Conservation (phyloP, 148 eudicot genomes). For the Camellia granthamiana region DNA sequence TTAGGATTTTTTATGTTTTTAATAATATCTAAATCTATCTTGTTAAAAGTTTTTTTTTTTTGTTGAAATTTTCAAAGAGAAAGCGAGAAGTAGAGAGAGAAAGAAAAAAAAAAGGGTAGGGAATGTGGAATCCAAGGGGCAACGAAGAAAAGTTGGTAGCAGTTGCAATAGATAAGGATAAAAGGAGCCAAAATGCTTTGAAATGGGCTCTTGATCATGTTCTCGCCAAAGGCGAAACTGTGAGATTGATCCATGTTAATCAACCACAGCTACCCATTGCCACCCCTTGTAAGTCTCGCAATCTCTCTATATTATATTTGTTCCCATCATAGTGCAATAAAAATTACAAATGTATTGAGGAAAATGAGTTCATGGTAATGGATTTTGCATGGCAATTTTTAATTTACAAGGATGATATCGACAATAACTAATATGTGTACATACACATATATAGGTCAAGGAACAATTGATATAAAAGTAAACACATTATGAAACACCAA, state of each 20-base stretch:
- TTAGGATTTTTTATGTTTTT: too few species aligned
- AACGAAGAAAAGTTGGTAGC: conserved; percentile 28
- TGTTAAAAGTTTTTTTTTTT: too few species aligned
- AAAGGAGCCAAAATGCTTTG: conserved; percentile 54
- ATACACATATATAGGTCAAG: neutral
- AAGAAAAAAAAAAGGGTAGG: neutral
- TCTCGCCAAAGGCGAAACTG: conserved; percentile 38
- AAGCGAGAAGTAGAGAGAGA: neutral
- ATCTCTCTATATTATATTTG: neutral
- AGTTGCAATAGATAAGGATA: conserved; percentile 58
- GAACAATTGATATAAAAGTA: neutral
- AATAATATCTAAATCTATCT: too few species aligned
- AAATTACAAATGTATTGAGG: neutral
- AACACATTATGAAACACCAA: too few species aligned
- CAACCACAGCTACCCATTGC: conserved; percentile 17
- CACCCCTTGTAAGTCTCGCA: conserved; percentile 8
- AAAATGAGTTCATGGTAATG: neutral
- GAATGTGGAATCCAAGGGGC: conserved; percentile 1
- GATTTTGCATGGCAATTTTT: too few species aligned
- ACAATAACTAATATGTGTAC: neutral
- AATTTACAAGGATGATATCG: too few species aligned
- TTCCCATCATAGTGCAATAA: neutral
- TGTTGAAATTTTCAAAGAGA: too few species aligned
- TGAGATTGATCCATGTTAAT: conserved; percentile 63
- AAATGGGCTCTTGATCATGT: conserved; percentile 68